A percentile compares a stretch with the other conserved stretches of the same genome.
These are phyloP conservation scores for Thymus mandschuricus DNA, from an alignment of 257 asterid species.

Conservation along the genomic window DNA sequence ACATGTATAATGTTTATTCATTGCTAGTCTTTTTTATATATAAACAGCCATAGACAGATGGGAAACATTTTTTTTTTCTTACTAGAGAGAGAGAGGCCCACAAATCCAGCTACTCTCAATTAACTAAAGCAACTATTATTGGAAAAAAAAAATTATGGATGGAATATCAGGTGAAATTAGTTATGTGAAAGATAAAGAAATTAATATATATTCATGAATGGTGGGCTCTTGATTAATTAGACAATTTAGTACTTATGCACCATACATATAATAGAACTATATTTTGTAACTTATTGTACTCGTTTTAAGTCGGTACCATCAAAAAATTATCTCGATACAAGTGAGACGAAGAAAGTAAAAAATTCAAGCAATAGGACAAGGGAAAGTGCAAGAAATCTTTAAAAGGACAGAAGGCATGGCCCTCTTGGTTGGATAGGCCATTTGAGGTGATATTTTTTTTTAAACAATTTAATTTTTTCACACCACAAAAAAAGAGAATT, in stretches of 20 bases:
- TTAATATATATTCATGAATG: neutral
- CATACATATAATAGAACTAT: too few relatives aligned
- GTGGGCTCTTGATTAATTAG: neutral
- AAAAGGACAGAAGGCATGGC: constrained; percentile 10
- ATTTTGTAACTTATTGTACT: too few relatives aligned
- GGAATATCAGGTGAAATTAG: neutral
- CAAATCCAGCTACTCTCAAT: constrained; percentile 32
- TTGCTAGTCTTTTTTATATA: neutral
- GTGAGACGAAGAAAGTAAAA: neutral
- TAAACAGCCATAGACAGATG: constrained; percentile 8
- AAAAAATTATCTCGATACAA: too few relatives aligned
- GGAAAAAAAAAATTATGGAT: neutral
- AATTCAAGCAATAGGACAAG: constrained; percentile 8
- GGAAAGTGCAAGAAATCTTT: neutral
- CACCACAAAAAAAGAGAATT: constrained; percentile 20
- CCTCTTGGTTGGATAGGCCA: constrained; percentile 37
- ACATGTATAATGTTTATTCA: neutral
- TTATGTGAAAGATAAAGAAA: neutral
- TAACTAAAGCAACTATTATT: neutral
- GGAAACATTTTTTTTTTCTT: constrained; percentile 3
- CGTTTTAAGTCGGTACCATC: too few relatives aligned
- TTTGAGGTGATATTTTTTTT: constrained; percentile 41
- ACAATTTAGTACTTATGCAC: neutral
- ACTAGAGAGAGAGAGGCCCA: constrained; percentile 2
- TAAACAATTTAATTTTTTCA: neutral